Evolutionary conservation across 208 protist species (phyloP), one percentile per base, ranked within the genome.

Genomic region (Acanthamoeba lenticulata): DNA sequence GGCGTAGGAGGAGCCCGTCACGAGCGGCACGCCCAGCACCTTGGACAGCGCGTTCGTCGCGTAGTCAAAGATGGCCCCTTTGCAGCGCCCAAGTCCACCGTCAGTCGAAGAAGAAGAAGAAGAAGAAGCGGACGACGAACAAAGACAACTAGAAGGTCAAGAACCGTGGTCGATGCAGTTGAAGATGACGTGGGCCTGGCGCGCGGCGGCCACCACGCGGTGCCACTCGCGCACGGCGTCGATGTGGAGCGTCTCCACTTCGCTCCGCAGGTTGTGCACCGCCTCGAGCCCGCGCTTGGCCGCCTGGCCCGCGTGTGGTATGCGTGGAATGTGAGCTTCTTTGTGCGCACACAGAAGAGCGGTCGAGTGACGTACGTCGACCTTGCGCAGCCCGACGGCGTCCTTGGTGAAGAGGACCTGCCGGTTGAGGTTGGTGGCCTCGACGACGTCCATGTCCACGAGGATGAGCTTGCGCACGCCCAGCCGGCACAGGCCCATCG

Each of bases 91-190:
- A n/a, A n/a, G n/a, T n/a, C n/a, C n/a, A n/a, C n/a, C n/a, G n/a
- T n/a, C n/a, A n/a, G n/a, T n/a, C n/a, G n/a, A n/a, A n/a, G n/a
- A n/a, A n/a, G n/a, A n/a, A n/a, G n/a, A n/a, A n/a, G 29, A 57
- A 24, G 49, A 24, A 19, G 13, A 57, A 57, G 13, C 49, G 19
- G 19, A 57, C 49, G 19, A 57, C 49, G 13, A 72, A 72, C 62
- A 7, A 72, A 38, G 9, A 7, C 7, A 72, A 34, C 7, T 72
- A 24, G 62, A 32, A 29, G 62, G 29, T 27, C 6, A 7, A 72
- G 11, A 34, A 42, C 74, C 74, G n/a, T 85, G 42, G n/a, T 85
- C 74, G 17, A 85, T 85, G 40, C 74, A 85, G 36, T 85, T 85
- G 36, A 85, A 85, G 74, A 85, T 52, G 34, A 85, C 74, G 36